phyloP scores from a whole-genome alignment of 352 stramenopile species.

The Phytopythium montanum region DNA sequence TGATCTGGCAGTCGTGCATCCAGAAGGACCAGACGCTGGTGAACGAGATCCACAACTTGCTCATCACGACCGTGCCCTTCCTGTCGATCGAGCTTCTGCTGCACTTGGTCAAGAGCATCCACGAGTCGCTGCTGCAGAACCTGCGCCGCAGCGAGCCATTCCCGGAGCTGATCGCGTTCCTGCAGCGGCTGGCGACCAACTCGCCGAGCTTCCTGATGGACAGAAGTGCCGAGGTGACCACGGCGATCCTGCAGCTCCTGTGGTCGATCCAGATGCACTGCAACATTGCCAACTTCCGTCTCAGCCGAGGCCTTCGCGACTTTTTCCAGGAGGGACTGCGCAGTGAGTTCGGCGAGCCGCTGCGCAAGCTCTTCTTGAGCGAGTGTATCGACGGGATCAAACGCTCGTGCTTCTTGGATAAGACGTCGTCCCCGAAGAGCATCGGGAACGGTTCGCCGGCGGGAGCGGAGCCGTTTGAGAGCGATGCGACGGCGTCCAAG shows the following conservation, averaged over 20 bases:
- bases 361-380: constrained; percentile 66
- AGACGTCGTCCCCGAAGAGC: constrained; percentile 5
- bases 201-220: constrained; percentile 75
- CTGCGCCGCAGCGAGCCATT: constrained; percentile 54
- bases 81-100: constrained; percentile 67
- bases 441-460: not conserved
- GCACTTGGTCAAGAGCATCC: constrained; percentile 69
- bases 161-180: constrained; percentile 67
- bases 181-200: constrained; percentile 70
- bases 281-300: constrained; percentile 45
- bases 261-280: constrained; percentile 85
- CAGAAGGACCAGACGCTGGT: constrained; percentile 84
- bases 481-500: constrained; percentile 52
- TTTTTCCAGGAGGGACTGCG: constrained; percentile 82
- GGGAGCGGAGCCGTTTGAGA: constrained; percentile 15
- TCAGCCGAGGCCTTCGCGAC: constrained; percentile 64
- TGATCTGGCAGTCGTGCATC: constrained; percentile 78
- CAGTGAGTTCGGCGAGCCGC: constrained; percentile 60
- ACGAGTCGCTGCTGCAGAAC: constrained; percentile 46
- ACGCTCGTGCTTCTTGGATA: constrained; percentile 46
- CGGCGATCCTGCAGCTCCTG: constrained; percentile 62
- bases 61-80: constrained; percentile 75
- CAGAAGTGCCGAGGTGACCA: constrained; percentile 53
- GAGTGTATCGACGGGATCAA: constrained; percentile 82
- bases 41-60: constrained; percentile 78